A percentile compares a stretch with the other conserved stretches of the same genome.
Evolutionary conservation across 257 asterid genomes (phyloP).

Genomic region (Thymus mandschuricus): DNA sequence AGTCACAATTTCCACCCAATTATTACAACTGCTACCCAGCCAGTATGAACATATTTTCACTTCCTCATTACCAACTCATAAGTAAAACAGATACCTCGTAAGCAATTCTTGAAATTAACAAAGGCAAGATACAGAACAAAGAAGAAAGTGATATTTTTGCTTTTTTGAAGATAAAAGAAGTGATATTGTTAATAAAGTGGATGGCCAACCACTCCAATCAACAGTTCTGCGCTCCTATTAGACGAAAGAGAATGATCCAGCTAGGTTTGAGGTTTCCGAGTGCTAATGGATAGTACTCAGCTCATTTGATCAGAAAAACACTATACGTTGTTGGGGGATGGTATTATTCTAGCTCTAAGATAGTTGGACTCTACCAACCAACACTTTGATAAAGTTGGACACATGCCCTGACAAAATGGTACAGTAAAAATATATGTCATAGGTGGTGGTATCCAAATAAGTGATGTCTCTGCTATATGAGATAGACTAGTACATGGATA

Average conservation of each 20-base stretch:
- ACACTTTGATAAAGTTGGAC: not conserved
- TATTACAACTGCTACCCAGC: not conserved
- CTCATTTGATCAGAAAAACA: constrained; percentile 7
- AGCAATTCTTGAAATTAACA: not conserved
- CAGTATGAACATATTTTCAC: not conserved
- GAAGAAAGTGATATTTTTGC: not conserved
- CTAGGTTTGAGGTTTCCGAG: not conserved
- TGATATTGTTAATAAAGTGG: not conserved
- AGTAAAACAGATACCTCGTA: not conserved
- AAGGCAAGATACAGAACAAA: constrained; percentile 4
- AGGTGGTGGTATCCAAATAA: constrained; percentile 16
- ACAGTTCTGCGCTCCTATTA: not conserved
- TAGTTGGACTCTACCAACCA: constrained; percentile 22
- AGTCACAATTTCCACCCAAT: not conserved
- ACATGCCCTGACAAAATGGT: not conserved
- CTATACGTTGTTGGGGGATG: not conserved
- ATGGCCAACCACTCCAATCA: not conserved
- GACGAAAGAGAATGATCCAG: constrained; percentile 5
- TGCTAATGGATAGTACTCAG: constrained; percentile 4
- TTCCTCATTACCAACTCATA: constrained; percentile 6
- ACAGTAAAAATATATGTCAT: not conserved
- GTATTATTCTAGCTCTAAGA: constrained; percentile 17
- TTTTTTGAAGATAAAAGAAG: too few species aligned
- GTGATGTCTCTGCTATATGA: constrained; percentile 17
- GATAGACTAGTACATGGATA: constrained; percentile 13